These are phyloP conservation scores for Apiotrichum akiyoshidainum DNA, from an alignment of 1,284 basidiomycete genomes.

Conservation along the genomic window DNA sequence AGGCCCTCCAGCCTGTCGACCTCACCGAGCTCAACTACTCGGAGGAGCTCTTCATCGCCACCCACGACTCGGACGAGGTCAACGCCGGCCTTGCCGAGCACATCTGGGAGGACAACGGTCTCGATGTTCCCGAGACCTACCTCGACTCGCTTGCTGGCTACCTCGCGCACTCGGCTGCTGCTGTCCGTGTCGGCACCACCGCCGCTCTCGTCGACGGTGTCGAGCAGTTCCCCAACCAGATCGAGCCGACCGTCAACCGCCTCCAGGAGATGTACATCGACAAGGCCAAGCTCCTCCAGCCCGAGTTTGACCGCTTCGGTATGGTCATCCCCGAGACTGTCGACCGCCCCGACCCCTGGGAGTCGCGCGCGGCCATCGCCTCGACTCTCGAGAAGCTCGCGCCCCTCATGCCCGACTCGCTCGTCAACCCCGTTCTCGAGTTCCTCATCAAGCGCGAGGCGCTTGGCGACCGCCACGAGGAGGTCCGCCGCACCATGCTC, in stretches of 20 bases:
- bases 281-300: constrained; percentile 81
- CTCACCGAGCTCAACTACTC: constrained; percentile 93
- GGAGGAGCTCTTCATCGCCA: constrained; percentile 81
- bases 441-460: constrained; percentile 83
- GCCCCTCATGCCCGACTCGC: constrained; percentile 62
- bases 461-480: constrained; percentile 77
- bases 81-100: constrained; percentile 77
- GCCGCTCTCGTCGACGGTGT: constrained; percentile 74
- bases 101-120: constrained; percentile 93
- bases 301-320: constrained; percentile 87
- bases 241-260: constrained; percentile 55
- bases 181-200: constrained; percentile 74
- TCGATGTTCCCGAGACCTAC: constrained; percentile 79
- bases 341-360: constrained; percentile 91
- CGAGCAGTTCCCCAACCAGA: constrained; percentile 68
- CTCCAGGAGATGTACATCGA: constrained; percentile 77
- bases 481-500: constrained; percentile 84
- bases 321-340: constrained; percentile 89
- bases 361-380: constrained; percentile 73
- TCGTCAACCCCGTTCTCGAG: constrained; percentile 76
- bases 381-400: constrained; percentile 68
- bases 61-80: constrained; percentile 88
- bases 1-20: constrained; percentile 88
- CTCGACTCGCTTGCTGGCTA: constrained; percentile 63
- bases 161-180: constrained; percentile 74